These are phyloP conservation scores for Tuber melanosporum DNA, from an alignment of 495 filamentous ascomycete genomes.

Conservation along the genomic window DNA sequence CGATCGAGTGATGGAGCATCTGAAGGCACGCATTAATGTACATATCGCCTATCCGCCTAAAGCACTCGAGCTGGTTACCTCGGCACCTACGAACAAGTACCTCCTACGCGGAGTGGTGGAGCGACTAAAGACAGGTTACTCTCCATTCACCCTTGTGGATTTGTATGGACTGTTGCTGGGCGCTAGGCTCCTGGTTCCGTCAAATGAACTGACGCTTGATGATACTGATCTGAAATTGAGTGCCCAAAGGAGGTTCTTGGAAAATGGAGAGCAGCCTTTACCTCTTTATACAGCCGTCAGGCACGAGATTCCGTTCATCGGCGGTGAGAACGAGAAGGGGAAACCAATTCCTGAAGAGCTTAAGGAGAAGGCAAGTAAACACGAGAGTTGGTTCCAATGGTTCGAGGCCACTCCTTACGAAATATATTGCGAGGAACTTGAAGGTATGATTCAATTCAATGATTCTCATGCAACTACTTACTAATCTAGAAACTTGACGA, in stretches of 20 bases:
- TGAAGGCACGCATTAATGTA: conserved; percentile 73
- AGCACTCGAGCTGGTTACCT: conserved; percentile 67
- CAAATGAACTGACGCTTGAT: conserved; percentile 68
- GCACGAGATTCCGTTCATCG: conserved; percentile 81
- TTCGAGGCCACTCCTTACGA: conserved; percentile 95
- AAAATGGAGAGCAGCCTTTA: conserved; percentile 70
- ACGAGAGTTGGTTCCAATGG: conserved; percentile 81
- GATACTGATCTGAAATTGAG: conserved; percentile 80
- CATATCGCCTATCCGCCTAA: conserved; percentile 89
- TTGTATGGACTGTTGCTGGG: conserved; percentile 82
- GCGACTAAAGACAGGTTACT: conserved; percentile 75
- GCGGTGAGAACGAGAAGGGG: conserved; percentile 46
- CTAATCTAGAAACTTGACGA: conserved; percentile 30
- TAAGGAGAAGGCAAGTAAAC: conserved; percentile 58
- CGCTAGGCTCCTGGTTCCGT: conserved; percentile 75
- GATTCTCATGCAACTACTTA: conserved; percentile 10
- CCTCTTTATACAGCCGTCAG: conserved; percentile 93
- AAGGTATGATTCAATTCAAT: conserved; percentile 34
- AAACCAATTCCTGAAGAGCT: conserved; percentile 45
- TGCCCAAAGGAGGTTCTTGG: conserved; percentile 64
- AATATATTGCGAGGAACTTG: conserved; percentile 87
- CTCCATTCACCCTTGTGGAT: conserved; percentile 85
- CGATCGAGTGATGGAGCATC: conserved; percentile 64
- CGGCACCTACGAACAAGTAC: conserved; percentile 84
- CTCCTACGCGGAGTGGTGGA: conserved; percentile 83